A percentile compares a stretch with the other conserved stretches of the same genome.
Conservation (phyloP, 768 basidiomycete species). For the Cystoderma amianthinum region DNA sequence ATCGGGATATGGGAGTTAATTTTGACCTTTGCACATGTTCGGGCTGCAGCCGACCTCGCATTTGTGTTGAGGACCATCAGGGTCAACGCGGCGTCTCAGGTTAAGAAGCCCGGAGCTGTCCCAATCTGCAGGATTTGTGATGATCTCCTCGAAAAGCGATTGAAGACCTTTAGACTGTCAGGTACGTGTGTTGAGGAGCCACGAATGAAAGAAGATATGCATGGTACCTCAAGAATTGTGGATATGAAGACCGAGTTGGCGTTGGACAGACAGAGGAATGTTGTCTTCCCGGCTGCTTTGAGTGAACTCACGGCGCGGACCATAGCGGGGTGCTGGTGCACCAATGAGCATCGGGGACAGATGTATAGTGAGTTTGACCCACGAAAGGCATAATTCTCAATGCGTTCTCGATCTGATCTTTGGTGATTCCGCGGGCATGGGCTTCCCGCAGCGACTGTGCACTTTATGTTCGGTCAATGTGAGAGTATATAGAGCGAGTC, state of each 20-base stretch:
- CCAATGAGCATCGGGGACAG: constrained; percentile 1
- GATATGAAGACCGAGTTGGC: constrained; percentile 89
- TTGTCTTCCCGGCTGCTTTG: constrained; percentile 60
- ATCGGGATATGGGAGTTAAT: too few species aligned
- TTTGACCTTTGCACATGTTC: constrained; percentile 97
- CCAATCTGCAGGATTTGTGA: constrained; percentile 93
- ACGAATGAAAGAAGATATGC: background rate
- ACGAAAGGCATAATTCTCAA: constrained; percentile 86
- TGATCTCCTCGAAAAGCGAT: constrained; percentile 71
- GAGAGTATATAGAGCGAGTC: background rate
- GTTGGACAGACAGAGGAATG: constrained; percentile 90
- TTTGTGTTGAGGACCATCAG: constrained; percentile 68
- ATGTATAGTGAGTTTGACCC: constrained; percentile 14
- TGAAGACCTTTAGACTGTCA: constrained; percentile 70
- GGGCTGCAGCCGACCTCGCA: constrained; percentile 87
- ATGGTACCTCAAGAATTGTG: constrained; percentile 73
- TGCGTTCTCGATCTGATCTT: constrained; percentile 70
- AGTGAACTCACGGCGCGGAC: constrained; percentile 76
- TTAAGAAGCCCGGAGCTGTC: constrained; percentile 62
- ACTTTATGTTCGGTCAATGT: constrained; percentile 23
- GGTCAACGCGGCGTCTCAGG: constrained; percentile 70
- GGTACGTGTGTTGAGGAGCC: background rate
- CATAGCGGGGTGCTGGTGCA: constrained; percentile 90
- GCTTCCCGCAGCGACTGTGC: constrained; percentile 69
- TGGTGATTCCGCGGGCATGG: constrained; percentile 59